Evolutionary conservation across 1,139 yeast species (phyloP).

Genomic region (Hanseniaspora uvarum): DNA sequence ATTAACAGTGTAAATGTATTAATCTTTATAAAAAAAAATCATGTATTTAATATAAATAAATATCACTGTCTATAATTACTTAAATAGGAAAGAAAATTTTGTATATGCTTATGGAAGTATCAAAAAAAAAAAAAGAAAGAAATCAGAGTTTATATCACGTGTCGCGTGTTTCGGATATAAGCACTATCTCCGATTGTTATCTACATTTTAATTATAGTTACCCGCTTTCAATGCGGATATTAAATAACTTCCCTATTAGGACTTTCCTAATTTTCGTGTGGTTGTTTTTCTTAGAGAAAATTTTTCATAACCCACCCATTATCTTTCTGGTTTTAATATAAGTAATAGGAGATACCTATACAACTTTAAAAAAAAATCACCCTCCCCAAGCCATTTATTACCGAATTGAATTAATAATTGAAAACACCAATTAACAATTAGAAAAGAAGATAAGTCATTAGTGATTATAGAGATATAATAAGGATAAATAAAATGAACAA

Average conservation of each 20-base stretch:
- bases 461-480: not conserved
- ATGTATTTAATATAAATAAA: not conserved
- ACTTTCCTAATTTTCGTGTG: not conserved
- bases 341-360: not conserved
- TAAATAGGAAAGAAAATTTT: not conserved
- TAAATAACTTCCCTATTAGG: no score
- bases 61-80: not conserved
- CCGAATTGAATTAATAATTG: not conserved
- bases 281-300: not conserved
- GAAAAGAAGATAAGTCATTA: no score
- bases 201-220: not conserved
- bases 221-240: no score
- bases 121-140: not conserved
- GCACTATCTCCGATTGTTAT: not conserved
- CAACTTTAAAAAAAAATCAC: not conserved
- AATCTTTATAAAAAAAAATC: not conserved
- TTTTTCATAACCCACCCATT: not conserved
- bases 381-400: not conserved
- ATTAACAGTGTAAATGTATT: not conserved
- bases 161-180: not conserved
- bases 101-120: no score
- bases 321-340: no score
- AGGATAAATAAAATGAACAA: conserved; percentile 2
- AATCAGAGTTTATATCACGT: not conserved
- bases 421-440: not conserved